Evolutionary conservation across 2,329 filamentous ascomycete genomes (phyloP).

Genomic region (Chrysosphaeria jannelii): DNA sequence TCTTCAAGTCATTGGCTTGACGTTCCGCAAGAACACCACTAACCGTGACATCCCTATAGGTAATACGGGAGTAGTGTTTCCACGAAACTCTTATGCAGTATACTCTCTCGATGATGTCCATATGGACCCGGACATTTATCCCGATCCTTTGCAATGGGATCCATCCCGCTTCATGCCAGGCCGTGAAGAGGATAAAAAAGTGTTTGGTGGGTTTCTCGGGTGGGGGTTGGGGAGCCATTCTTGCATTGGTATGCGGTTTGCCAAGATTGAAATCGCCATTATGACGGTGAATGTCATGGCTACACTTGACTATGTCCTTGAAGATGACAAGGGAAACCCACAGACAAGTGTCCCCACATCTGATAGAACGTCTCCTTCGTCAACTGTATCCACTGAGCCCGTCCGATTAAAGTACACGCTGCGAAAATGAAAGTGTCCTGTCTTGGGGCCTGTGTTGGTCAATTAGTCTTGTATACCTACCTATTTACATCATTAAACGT

Average conservation of each 20-base stretch:
- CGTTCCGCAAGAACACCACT: conserved; percentile 20
- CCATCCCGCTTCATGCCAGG: conserved; percentile 16
- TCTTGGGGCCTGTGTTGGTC: too few species aligned
- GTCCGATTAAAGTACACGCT: conserved; percentile 10
- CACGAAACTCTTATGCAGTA: conserved; percentile 14
- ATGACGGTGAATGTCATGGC: conserved; percentile 18
- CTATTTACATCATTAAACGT: too few species aligned
- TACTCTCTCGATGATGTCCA: conserved; percentile 18
- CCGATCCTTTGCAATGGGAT: conserved; percentile 17
- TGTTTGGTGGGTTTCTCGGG: conserved; percentile 8
- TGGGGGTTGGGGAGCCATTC: conserved; percentile 11
- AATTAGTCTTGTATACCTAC: too few species aligned
- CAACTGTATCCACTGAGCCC: conserved; percentile 10
- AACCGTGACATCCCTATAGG: conserved; percentile 13
- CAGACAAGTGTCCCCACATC: conserved; percentile 8
- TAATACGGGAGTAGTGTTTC: conserved; percentile 14
- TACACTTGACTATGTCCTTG: conserved; percentile 15
- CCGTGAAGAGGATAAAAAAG: conserved; percentile 14
- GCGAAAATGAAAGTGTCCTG: conserved; percentile 2
- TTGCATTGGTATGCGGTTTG: conserved; percentile 12
- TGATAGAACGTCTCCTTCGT: conserved; percentile 11
- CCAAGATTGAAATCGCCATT: conserved; percentile 20
- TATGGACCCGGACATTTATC: conserved; percentile 16
- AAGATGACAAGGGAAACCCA: conserved; percentile 11
- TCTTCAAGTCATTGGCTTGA: conserved; percentile 15